Conservation (phyloP, 331 rosid species). For the Rhamnella rubrinervis region DNA sequence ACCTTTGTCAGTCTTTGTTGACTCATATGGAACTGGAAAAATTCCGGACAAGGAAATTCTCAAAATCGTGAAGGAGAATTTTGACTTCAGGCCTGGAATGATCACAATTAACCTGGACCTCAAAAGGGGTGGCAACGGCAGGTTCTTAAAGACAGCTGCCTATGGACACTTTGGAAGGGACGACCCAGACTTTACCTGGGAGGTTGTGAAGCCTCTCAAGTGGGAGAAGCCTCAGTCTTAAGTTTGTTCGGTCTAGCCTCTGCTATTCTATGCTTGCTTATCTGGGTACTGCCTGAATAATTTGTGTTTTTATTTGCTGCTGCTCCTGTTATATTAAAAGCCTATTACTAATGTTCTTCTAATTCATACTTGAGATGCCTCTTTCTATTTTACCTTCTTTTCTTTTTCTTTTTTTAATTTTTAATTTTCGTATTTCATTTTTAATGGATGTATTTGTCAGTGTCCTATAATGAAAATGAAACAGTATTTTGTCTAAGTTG, state of each 20-base stretch:
- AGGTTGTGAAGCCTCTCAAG: slow-evolving; percentile 93
- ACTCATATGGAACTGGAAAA: slow-evolving; percentile 77
- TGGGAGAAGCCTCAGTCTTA: slow-evolving; percentile 79
- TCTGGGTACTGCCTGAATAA: slow-evolving; percentile 53
- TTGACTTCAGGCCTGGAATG: slow-evolving; percentile 96
- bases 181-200: slow-evolving; percentile 95
- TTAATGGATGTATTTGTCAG: slow-evolving; percentile 27
- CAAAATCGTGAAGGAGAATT: slow-evolving; percentile 73
- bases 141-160: slow-evolving; percentile 94
- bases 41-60: slow-evolving; percentile 90
- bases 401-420: background rate
- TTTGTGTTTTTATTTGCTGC: slow-evolving; percentile 36
- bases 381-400: background rate
- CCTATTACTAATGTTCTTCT: slow-evolving; percentile 24
- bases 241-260: slow-evolving; percentile 12
- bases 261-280: slow-evolving; percentile 25
- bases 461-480: slow-evolving; percentile 38
- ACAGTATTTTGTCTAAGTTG: slow-evolving; percentile 30
- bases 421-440: slow-evolving; percentile 23
- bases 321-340: slow-evolving; percentile 12
- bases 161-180: slow-evolving; percentile 97
- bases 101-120: slow-evolving; percentile 86
- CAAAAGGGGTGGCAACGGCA: slow-evolving; percentile 71
- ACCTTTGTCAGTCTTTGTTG: slow-evolving; percentile 81
- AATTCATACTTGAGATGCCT: slow-evolving; percentile 24